Base-by-base conservation (phyloP, 2,329 filamentous ascomycete species). In the Tolypocladium amazonense region DNA sequence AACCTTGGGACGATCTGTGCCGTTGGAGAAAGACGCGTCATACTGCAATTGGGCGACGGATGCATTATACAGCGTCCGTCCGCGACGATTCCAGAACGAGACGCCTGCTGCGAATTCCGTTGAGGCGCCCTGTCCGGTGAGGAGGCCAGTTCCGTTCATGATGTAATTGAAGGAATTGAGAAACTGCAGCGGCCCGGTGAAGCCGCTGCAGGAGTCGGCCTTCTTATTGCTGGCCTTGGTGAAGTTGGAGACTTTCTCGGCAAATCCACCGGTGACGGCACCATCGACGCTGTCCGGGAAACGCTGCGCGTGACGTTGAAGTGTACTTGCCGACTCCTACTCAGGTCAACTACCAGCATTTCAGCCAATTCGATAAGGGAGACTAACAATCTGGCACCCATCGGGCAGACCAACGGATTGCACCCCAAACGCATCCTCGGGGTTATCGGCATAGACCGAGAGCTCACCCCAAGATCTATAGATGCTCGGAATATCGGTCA, bases 261-360 rank as follows among this genome's bases (percentile, higher is more conserved):
- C 77, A 62, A 84, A 84, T 15, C 69, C 65, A 53, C 74, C 73
- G 62, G 82, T 76, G 62, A 79, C 81, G 27, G 62, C 64, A 1
- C 78, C 81, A 63, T 84, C 81, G 61, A 81, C 74, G 35, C 70
- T 71, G 60, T 69, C 72, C 23, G 71, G 79, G 52, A 81, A 83
- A 30, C 81, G 75, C 61, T 84, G 73, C 0, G 79, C 78, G 67
- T 84, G 82, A 35, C 82, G 75, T 65, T 84, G 81, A 20, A 85
- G 73, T 7, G 66, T 83, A 79, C 60, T 80, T 77, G 62, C 63
- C 3, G 59, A 84, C 70, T 66, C 82, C 80, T 64, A 30, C 14
- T 35, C 38, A 18, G 25, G 58, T 57, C 27, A 60, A 38, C n/a
- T n/a, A 15, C 47, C 27, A 30, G 14, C 25, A 15, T 11, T 9